A percentile compares a stretch with the other conserved stretches of the same genome.
Conservation (phyloP, 768 basidiomycete genomes). For the Leucosporidium yakuticum region DNA sequence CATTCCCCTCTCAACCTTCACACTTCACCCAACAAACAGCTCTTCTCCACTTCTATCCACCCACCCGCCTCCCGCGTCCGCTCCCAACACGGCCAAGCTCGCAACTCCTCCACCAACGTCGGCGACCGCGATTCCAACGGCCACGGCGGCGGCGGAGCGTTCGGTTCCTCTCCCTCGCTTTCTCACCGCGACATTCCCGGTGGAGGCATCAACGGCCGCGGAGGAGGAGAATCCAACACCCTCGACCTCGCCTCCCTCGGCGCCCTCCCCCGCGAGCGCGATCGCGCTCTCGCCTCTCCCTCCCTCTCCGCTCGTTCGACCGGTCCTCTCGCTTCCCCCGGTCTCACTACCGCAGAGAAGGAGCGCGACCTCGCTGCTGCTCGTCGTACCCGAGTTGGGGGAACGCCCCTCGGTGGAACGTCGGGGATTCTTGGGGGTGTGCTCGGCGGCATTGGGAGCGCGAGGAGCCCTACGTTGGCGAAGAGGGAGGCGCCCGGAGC, state of each 20-base stretch:
- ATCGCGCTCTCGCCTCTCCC: slow-evolving; percentile 31
- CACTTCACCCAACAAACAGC: slow-evolving; percentile 3
- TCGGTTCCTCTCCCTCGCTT: slow-evolving; percentile 3
- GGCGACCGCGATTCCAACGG: background rate
- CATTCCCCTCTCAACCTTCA: slow-evolving; percentile 6
- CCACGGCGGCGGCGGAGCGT: background rate
- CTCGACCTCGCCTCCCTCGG: slow-evolving; percentile 33
- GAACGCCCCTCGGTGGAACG: slow-evolving; percentile 13
- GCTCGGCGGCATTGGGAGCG: slow-evolving; percentile 26
- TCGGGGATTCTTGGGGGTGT: slow-evolving; percentile 32
- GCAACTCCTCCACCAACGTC: slow-evolving; percentile 19
- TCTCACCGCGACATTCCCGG: too few relatives aligned
- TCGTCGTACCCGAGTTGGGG: slow-evolving; percentile 11
- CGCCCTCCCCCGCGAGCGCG: slow-evolving; percentile 32
- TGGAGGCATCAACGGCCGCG: background rate
- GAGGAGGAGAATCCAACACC: slow-evolving; percentile 10
- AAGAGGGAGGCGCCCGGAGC: background rate
- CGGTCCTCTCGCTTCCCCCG: background rate
- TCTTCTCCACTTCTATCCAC: slow-evolving; percentile 33
- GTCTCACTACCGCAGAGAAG: background rate
- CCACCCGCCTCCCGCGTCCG: slow-evolving; percentile 8
- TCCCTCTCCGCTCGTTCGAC: slow-evolving; percentile 20
- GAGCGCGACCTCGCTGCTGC: slow-evolving; percentile 1
- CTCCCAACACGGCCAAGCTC: slow-evolving; percentile 18
- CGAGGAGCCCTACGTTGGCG: background rate